These are phyloP conservation scores for Paragyromitra xinjiangensis DNA, from an alignment of 495 filamentous ascomycete genomes.

Conservation along the genomic window DNA sequence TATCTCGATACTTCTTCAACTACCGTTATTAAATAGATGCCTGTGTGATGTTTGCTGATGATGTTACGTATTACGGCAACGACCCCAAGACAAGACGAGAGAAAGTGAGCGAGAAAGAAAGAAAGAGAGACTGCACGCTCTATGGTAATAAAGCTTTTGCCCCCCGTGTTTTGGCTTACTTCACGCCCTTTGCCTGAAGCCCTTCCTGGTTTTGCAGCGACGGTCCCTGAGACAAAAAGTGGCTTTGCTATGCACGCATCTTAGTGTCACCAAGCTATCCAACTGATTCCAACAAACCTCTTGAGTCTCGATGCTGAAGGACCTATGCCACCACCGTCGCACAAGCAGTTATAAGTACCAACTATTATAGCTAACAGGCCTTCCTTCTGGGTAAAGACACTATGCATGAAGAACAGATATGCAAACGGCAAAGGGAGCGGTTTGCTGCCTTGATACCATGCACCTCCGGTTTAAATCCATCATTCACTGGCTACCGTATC, in stretches of 20 bases:
- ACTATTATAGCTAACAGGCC: slow-evolving; percentile 4
- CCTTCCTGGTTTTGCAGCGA: slow-evolving; percentile 2
- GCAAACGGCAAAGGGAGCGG: slow-evolving; percentile 16
- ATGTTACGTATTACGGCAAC: slow-evolving; percentile 42
- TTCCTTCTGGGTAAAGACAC: slow-evolving; percentile 3
- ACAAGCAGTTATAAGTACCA: slow-evolving; percentile 24
- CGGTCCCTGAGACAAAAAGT: slow-evolving; percentile 22
- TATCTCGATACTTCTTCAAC: slow-evolving; percentile 20
- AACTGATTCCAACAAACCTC: slow-evolving; percentile 28
- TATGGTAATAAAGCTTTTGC: slow-evolving; percentile 40
- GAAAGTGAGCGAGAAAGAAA: slow-evolving; percentile 21
- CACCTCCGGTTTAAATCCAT: neutral
- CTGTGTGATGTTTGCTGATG: slow-evolving; percentile 26
- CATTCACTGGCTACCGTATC: slow-evolving; percentile 1
- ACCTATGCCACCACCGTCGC: slow-evolving; percentile 3
- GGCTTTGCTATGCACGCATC: slow-evolving; percentile 24
- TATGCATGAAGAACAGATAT: slow-evolving; percentile 12
- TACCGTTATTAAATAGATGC: slow-evolving; percentile 27
- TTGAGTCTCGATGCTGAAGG: slow-evolving; percentile 5
- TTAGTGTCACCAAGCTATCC: slow-evolving; percentile 30
- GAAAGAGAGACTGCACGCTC: slow-evolving; percentile 20
- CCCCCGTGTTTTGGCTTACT: slow-evolving; percentile 28
- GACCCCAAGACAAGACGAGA: slow-evolving; percentile 10
- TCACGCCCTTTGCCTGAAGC: slow-evolving; percentile 23
- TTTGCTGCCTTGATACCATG: slow-evolving; percentile 7